Conservation (phyloP, 2,329 filamentous ascomycete genomes). For the Nemania sp. region DNA sequence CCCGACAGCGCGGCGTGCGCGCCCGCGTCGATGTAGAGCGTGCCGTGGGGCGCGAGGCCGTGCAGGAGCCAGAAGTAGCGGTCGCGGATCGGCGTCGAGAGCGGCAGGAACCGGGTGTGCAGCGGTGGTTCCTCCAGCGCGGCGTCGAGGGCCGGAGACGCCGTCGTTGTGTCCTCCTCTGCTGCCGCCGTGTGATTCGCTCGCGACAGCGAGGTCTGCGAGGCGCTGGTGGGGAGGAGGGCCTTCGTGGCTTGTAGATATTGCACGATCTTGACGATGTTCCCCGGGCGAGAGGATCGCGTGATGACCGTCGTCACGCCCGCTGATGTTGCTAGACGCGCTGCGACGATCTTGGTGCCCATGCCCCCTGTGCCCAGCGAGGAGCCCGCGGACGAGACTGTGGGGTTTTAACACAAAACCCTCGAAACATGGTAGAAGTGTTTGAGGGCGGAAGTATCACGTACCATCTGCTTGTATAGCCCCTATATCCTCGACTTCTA, state of each 20-base stretch:
- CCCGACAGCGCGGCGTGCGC: slow-evolving; percentile 78
- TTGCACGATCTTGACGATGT: slow-evolving; percentile 83
- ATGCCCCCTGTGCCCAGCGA: slow-evolving; percentile 92
- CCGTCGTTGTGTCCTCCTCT: slow-evolving; percentile 37
- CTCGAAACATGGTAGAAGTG: not conserved
- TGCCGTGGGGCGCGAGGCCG: slow-evolving; percentile 87
- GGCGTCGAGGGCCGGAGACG: slow-evolving; percentile 46
- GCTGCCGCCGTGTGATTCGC: slow-evolving; percentile 28
- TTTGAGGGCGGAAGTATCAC: slow-evolving; percentile 18
- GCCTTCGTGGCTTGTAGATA: slow-evolving; percentile 71
- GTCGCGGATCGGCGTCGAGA: slow-evolving; percentile 82
- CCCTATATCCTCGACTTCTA: slow-evolving; percentile 88
- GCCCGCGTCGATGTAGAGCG: slow-evolving; percentile 89
- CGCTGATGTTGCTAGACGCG: slow-evolving; percentile 86
- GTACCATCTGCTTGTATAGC: slow-evolving; percentile 78
- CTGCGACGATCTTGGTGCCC: slow-evolving; percentile 96
- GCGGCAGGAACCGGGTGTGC: slow-evolving; percentile 92
- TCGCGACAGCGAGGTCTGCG: slow-evolving; percentile 25
- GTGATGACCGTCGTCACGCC: slow-evolving; percentile 97
- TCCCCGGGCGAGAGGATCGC: slow-evolving; percentile 88
- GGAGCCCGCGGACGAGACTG: slow-evolving; percentile 87
- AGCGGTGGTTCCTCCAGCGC: slow-evolving; percentile 60
- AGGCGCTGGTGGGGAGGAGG: slow-evolving; percentile 37
- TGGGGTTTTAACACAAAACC: slow-evolving; percentile 6
- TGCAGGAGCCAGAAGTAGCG: slow-evolving; percentile 97